Percentiles rank a stretch among this genome's conserved stretches.
Conservation (phyloP, 495 filamentous ascomycete species). For the Beverwykella pulmonaria region DNA sequence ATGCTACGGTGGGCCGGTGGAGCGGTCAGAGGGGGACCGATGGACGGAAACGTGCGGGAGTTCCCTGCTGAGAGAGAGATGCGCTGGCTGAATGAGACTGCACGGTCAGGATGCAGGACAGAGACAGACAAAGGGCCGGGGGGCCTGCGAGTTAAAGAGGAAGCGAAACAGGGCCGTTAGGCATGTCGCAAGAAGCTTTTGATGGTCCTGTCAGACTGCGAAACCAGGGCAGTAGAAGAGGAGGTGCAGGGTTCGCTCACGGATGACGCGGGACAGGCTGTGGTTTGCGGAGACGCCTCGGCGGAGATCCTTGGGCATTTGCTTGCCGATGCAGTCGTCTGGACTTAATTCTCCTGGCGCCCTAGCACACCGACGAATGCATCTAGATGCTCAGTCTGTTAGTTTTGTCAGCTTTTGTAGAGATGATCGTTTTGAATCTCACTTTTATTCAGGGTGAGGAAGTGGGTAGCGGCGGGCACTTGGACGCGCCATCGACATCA, state of each 20-base stretch:
- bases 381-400: no score
- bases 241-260: background rate
- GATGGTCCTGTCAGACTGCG: slow-evolving; percentile 8
- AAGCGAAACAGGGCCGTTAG: slow-evolving; percentile 27
- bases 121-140: slow-evolving; percentile 5
- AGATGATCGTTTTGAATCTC: no score
- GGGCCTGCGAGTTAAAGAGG: slow-evolving; percentile 19
- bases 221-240: slow-evolving; percentile 8
- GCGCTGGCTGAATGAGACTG: slow-evolving; percentile 24
- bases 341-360: no score
- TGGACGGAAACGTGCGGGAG: slow-evolving; percentile 31
- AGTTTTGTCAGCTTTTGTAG: background rate
- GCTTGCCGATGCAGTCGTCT: no score
- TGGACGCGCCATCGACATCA: slow-evolving; percentile 1
- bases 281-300: slow-evolving; percentile 1
- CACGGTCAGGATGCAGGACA: slow-evolving; percentile 21
- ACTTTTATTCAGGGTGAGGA: no score
- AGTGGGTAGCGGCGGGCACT: no score
- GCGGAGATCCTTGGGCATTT: slow-evolving; percentile 1
- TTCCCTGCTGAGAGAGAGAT: slow-evolving; percentile 23
- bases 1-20: slow-evolving; percentile 26
- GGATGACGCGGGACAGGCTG: slow-evolving; percentile 20
- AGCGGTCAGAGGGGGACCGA: slow-evolving; percentile 17
- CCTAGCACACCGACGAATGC: no score
- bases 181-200: slow-evolving; percentile 18